Percentiles rank a stretch among this genome's conserved stretches.
phyloP scores from a whole-genome alignment of 306 rosid species.

The Alnus glutinosa region DNA sequence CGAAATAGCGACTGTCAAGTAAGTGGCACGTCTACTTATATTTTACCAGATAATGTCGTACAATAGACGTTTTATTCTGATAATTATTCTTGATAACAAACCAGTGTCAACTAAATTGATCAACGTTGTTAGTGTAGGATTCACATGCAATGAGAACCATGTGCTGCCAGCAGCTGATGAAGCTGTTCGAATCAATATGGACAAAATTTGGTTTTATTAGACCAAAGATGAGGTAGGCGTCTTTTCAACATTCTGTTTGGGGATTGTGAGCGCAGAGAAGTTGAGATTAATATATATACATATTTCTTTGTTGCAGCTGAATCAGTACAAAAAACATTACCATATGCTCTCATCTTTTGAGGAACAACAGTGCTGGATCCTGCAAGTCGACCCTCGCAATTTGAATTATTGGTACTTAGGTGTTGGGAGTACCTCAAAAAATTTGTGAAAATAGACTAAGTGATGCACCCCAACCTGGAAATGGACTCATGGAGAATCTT shows the following conservation, averaged over 20 bases:
- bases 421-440: not conserved
- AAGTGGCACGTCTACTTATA: too few species aligned
- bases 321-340: too few species aligned
- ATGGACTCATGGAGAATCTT: too few species aligned
- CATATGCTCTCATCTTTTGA: constrained; percentile 11
- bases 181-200: constrained; percentile 61
- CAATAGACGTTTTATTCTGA: not conserved
- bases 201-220: constrained; percentile 59
- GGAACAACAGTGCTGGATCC: constrained; percentile 40
- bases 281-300: not conserved
- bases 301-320: constrained; percentile 27
- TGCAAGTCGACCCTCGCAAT: constrained; percentile 38
- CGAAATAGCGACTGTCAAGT: too few species aligned
- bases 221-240: constrained; percentile 45
- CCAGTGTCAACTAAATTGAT: not conserved
- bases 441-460: constrained; percentile 12
- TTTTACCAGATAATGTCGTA: not conserved
- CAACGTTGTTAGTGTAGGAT: constrained; percentile 43
- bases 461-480: too few species aligned
- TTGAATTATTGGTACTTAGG: constrained; percentile 26
- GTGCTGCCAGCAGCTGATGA: constrained; percentile 71
- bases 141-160: constrained; percentile 16
- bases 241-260: not conserved
- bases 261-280: not conserved
- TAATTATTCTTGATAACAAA: not conserved